Base-by-base conservation (phyloP, 2,329 filamentous ascomycete genomes). In the Alternaria tenuissima region DNA sequence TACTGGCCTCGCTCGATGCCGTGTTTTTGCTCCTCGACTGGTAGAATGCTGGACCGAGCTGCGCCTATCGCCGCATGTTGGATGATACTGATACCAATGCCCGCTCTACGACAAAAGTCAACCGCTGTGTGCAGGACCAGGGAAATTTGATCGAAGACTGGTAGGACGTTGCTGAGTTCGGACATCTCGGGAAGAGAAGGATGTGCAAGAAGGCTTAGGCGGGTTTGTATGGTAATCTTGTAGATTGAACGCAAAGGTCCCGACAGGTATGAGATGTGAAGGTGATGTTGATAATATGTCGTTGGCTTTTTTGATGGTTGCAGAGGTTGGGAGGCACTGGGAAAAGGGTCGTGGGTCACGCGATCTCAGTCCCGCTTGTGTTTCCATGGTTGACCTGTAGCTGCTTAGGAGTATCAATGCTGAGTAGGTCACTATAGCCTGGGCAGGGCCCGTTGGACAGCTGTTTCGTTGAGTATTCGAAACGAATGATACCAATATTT, bases 61-160 rank as follows among this genome's bases (percentile, higher is more conserved):
- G 55, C 30, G 52, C 34, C 42, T 64, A 42, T 61, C 28, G 47
- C 16, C 24, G 61, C 54, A 52, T 55, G 36, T 59, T 61, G 54
- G 44, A 57, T 55, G 52, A 62, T 64, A 44, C 62, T 52, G 44
- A 64, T 59, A 36, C 62, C 62, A 43, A 62, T 41, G 38, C 62
- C 62, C 41, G 51, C 18, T 7, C 34, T 55, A 20, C 24, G 55
- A 22, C 39, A 28, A 32, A 57, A 64, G 43, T 7, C 32, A 0
- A 36, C 32, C 32, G 32, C 14, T 36, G 32, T 36, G 14, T 36
- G 12, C 32, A 36, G 32, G 32, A 36, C 32, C 5, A 36, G 32
- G 32, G 12, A 14, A 16, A 36, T 16, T 36, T 16, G 32, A 36
- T 36, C 11, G 12, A 2, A 1, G 14, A 36, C 12, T 36, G 12